A percentile compares a stretch with the other conserved stretches of the same genome.
Conservation (phyloP, 192 early-diverging fungal species). For the Coemansia sp. region DNA sequence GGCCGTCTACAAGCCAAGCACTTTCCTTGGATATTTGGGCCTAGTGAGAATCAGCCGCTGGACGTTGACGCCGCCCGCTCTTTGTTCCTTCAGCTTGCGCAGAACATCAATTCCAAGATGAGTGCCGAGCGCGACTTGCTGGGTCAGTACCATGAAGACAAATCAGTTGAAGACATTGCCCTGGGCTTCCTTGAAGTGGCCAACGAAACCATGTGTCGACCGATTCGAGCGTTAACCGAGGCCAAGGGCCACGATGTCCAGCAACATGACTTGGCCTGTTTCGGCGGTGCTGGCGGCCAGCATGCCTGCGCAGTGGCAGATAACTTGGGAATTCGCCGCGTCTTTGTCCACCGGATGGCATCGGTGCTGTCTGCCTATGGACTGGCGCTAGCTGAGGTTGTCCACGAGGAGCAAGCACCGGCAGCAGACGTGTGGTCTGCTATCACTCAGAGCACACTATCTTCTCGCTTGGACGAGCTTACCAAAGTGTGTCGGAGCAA, state of each 20-base stretch:
- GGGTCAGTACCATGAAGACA: constrained; percentile 35
- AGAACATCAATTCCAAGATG: constrained; percentile 64
- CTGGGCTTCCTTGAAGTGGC: constrained; percentile 95
- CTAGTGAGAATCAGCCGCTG: constrained; percentile 76
- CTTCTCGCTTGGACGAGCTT: constrained; percentile 61
- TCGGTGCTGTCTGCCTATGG: constrained; percentile 97
- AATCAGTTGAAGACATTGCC: constrained; percentile 85
- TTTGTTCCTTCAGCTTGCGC: constrained; percentile 70
- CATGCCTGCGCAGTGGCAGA: constrained; percentile 95
- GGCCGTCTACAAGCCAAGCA: constrained; percentile 82
- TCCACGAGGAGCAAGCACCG: constrained; percentile 90
- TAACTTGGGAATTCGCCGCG: constrained; percentile 79
- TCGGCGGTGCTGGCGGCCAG: constrained; percentile 96
- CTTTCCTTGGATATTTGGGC: constrained; percentile 96
- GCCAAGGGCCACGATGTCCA: constrained; percentile 88
- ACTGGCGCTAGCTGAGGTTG: constrained; percentile 84
- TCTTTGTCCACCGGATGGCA: constrained; percentile 86
- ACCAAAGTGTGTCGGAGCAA: constrained; percentile 48
- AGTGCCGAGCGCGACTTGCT: constrained; percentile 33
- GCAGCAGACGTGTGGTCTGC: constrained; percentile 59
- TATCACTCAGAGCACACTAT: constrained; percentile 46
- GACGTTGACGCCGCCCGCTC: constrained; percentile 65
- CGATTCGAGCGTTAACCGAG: constrained; percentile 90
- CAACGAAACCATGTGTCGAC: constrained; percentile 95
- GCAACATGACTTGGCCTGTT: constrained; percentile 84